A percentile compares a stretch with the other conserved stretches of the same genome.
Evolutionary conservation across 2,329 filamentous ascomycete species (phyloP).

Genomic region (Verticillium nubilum): DNA sequence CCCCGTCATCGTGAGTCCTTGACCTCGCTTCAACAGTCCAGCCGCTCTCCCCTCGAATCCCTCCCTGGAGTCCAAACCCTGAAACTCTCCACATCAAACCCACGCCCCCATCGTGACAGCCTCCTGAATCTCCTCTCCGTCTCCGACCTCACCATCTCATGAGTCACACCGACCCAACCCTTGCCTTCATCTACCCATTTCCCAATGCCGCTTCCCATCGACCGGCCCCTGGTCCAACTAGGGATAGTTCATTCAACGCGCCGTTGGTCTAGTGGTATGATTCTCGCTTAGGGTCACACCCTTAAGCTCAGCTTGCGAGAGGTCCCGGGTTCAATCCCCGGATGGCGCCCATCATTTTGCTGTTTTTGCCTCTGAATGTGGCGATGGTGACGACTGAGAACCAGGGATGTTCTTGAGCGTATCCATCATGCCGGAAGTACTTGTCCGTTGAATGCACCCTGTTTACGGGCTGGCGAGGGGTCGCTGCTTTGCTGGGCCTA

Average conservation of each 20-base stretch:
- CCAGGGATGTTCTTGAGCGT: too few species aligned
- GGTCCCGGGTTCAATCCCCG: slow-evolving; percentile 18
- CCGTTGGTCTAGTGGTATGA: slow-evolving; percentile 10
- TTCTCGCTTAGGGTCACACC: slow-evolving; percentile 7
- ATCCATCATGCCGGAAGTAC: too few species aligned
- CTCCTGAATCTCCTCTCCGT: not conserved
- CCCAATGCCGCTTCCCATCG: not conserved
- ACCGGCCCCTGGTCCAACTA: not conserved
- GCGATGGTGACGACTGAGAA: too few species aligned
- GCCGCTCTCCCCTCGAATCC: too few species aligned
- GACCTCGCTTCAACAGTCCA: too few species aligned
- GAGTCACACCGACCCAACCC: not conserved
- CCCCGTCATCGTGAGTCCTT: too few species aligned
- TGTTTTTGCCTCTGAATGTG: not conserved
- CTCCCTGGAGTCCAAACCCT: too few species aligned
- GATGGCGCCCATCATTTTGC: slow-evolving; percentile 7
- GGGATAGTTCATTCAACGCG: not conserved
- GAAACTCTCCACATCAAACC: not conserved
- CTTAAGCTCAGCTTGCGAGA: slow-evolving; percentile 16
- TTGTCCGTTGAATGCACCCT: too few species aligned
- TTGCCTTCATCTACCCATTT: not conserved
- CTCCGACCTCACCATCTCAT: not conserved
- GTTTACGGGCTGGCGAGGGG: too few species aligned
- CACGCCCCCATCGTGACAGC: not conserved
- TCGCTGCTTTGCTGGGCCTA: too few species aligned